Evolutionary conservation across 1,284 basidiomycete genomes (phyloP).

Genomic region (Malassezia restricta): DNA sequence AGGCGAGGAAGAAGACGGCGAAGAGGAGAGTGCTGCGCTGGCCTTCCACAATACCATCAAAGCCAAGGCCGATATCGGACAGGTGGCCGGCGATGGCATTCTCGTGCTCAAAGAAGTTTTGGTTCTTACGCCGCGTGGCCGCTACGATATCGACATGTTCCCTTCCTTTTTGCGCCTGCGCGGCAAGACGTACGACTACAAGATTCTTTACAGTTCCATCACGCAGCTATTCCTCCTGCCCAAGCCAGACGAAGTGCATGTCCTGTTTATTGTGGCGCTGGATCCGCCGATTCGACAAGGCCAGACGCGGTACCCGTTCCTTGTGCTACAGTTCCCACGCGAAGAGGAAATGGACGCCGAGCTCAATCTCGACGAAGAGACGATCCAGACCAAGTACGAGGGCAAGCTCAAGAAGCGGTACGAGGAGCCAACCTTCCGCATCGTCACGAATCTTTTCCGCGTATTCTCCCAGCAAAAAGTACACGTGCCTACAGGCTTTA

Average conservation of each 20-base stretch:
- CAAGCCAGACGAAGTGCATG: constrained; percentile 84
- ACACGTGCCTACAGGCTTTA: constrained; percentile 51
- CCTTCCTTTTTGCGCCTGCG: constrained; percentile 80
- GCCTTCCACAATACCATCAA: constrained; percentile 94
- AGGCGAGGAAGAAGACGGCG: constrained; percentile 50
- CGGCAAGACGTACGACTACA: constrained; percentile 98
- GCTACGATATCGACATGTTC: constrained; percentile 97
- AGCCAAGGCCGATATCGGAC: constrained; percentile 88
- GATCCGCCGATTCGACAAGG: constrained; percentile 89
- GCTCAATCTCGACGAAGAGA: constrained; percentile 68
- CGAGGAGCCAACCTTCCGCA: constrained; percentile 85
- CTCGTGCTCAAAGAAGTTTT: constrained; percentile 92
- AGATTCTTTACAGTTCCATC: constrained; percentile 82
- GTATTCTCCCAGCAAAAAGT: constrained; percentile 83
- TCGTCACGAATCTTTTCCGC: constrained; percentile 87
- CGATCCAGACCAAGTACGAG: constrained; percentile 51
- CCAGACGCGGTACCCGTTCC: constrained; percentile 91
- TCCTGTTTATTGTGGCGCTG: constrained; percentile 59
- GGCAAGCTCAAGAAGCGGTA: constrained; percentile 81
- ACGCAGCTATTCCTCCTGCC: constrained; percentile 83
- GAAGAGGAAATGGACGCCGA: constrained; percentile 96
- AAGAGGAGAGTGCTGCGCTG: constrained; percentile 69
- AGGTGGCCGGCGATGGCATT: constrained; percentile 80
- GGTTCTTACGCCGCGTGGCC: constrained; percentile 84
- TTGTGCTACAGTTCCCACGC: constrained; percentile 92